Evolutionary conservation across 306 rosid genomes (phyloP).

Genomic region (Medicago arabica): DNA sequence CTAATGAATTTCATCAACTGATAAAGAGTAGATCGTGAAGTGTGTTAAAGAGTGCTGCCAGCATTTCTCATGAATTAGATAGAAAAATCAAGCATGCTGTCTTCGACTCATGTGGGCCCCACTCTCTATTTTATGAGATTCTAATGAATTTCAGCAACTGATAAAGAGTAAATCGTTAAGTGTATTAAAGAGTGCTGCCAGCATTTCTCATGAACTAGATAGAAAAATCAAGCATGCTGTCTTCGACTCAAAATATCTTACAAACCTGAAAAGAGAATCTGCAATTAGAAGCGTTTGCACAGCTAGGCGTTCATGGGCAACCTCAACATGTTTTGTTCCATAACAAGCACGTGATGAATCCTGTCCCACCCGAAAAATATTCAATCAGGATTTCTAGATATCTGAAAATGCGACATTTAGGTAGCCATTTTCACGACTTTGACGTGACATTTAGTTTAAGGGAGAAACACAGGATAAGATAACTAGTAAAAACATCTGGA

Average conservation of each 20-base stretch:
- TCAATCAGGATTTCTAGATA: constrained; percentile 38
- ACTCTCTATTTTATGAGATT: neutral
- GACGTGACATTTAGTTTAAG: constrained; percentile 19
- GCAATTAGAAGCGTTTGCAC: constrained; percentile 86
- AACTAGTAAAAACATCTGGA: neutral
- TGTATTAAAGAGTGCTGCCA: neutral
- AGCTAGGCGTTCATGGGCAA: constrained; percentile 95
- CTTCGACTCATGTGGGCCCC: too few species aligned
- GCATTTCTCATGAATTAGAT: constrained; percentile 20
- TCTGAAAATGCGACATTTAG: constrained; percentile 24
- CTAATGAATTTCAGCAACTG: neutral
- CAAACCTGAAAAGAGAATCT: constrained; percentile 91
- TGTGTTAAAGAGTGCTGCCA: neutral
- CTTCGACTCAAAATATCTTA: constrained; percentile 18
- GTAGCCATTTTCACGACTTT: constrained; percentile 10
- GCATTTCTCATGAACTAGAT: constrained; percentile 19
- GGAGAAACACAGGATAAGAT: neutral
- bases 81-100: constrained; percentile 6
- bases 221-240: constrained; percentile 6
- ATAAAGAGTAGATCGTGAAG: neutral
- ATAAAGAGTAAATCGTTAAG: neutral
- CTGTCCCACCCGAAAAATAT: constrained; percentile 50
- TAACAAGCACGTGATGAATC: constrained; percentile 89
- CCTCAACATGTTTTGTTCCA: constrained; percentile 94
- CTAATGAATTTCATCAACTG: neutral